Base-by-base conservation (phyloP, 2,329 filamentous ascomycete species). In the Annulohypoxylon truncatum region DNA sequence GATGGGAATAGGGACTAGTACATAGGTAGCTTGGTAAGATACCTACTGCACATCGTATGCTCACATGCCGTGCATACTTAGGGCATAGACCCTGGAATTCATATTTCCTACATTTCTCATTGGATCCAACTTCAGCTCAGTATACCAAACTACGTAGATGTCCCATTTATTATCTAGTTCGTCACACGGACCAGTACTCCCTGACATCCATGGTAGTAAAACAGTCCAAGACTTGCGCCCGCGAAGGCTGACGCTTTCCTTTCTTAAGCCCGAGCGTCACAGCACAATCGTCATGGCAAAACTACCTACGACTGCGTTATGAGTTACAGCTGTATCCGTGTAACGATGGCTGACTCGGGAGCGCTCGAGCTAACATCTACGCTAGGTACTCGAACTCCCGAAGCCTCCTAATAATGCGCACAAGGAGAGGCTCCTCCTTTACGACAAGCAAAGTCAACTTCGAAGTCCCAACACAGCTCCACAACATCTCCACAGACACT, bases 21-120 rank as follows among this genome's bases (percentile, higher is more conserved):
- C 13, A 3, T 18, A 48, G n/a, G 3, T 15, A 18, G 5, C 33
- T 35, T n/a, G 10, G 33, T 35, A 35, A 35, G 12, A 35, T 35
- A 9, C 29, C 6, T 13, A 12, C 33, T 2, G 29, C 8, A 31
- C 6, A 24, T 13, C 28, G 38, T 57, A 58, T 58, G 66, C 53
- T 69, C 68, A 69, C 66, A 69, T 71, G 68, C 61, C 63, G 63
- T 69, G 63, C 66, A 67, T 69, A 57, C 42, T 56, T 64, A 68
- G 35, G 60, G 60, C 60, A 60, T 58, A 56, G 56, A 64, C 60
- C 59, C 53, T 64, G 60, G 58, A 53, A 42, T 59, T 24, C 50
- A 31, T 38, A 22, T 48, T 47, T 61, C 10, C 46, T n/a, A 22
- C 47, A 18, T 58, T n/a, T 44, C 40, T 60, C 40, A 70, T 68